Percentiles rank a stretch among this genome's conserved stretches.
Conservation (phyloP, 106 monocot genomes). For the Acorus gramineus region DNA sequence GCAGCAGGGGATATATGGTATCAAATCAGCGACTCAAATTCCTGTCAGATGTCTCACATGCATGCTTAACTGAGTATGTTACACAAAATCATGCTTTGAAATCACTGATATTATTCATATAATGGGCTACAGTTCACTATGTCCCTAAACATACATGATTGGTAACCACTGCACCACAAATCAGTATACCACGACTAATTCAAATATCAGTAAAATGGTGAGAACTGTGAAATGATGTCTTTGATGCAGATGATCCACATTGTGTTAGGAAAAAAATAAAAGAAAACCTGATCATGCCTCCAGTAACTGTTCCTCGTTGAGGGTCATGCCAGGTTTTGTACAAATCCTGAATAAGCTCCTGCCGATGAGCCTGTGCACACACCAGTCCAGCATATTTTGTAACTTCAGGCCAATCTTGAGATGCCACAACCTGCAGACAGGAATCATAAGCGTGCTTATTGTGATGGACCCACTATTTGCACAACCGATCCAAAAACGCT, state of each 20-base stretch:
- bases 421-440: slow-evolving; percentile 73
- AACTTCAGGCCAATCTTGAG: slow-evolving; percentile 95
- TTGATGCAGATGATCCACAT: too few relatives aligned
- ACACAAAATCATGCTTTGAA: too few relatives aligned
- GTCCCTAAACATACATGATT: too few relatives aligned
- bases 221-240: too few relatives aligned
- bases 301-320: slow-evolving; percentile 52
- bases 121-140: too few relatives aligned
- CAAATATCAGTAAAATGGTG: too few relatives aligned
- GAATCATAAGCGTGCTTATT: not conserved
- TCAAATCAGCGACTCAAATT: not conserved
- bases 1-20: not conserved
- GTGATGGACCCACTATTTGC: not conserved
- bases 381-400: slow-evolving; percentile 89
- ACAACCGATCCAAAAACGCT: not conserved
- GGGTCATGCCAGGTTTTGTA: slow-evolving; percentile 89
- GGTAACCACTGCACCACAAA: too few relatives aligned
- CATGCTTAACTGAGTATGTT: too few relatives aligned
- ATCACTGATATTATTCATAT: too few relatives aligned
- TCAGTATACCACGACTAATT: too few relatives aligned
- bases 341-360: slow-evolving; percentile 85
- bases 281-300: slow-evolving; percentile 93
- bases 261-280: too few relatives aligned
- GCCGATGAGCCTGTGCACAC: slow-evolving; percentile 82
- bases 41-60: too few relatives aligned